Base-by-base conservation (phyloP, 2,329 filamentous ascomycete species). In the Nannizzia gypsea region DNA sequence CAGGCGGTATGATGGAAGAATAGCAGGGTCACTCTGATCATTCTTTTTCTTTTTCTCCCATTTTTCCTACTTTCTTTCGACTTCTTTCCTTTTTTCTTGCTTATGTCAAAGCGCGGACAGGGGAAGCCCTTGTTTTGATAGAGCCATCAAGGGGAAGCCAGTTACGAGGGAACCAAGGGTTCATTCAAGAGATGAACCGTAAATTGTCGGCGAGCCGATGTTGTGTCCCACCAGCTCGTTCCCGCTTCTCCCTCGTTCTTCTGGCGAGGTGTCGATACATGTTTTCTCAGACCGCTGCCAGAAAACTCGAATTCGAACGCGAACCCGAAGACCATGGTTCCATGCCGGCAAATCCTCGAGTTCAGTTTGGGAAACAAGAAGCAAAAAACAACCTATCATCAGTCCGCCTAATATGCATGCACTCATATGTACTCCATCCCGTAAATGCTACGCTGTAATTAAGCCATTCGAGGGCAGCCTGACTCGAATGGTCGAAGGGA, bases 171-270 rank as follows among this genome's bases (percentile, higher is more conserved):
- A 34, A 54, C 24, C 28, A 34, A 54, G 15, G 50, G 50, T 34
- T 54, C 42, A 46, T 36, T n/a, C 42, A 46, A 46, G 44, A 50
- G 44, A 50, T 50, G 44, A 50, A 34, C 50, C 50, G 50, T 54
- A 54, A 52, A 54, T n/a, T 54, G 50, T 54, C 50, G 50, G 50
- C 50, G 50, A 54, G 50, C 50, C 50, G 50, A 54, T 54, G 22
- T 31, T 46, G n/a, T 42, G 38, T 42, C 50, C 50, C 50, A 54
- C 50, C 50, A 54, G 50, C 50, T 54, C 50, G 50, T 54, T 54
- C 50, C 50, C 26, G 50, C 48, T 42, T 15, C 22, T 52, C 26
- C 28, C 50, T 54, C 50, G 50, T 28, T 46, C n/a, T 8, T 36
- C 31, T 11, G 9, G 31, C 9, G 44, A 28, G 48, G 48, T 54